Conservation (phyloP, 306 rosid species). For the Betula pendula region DNA sequence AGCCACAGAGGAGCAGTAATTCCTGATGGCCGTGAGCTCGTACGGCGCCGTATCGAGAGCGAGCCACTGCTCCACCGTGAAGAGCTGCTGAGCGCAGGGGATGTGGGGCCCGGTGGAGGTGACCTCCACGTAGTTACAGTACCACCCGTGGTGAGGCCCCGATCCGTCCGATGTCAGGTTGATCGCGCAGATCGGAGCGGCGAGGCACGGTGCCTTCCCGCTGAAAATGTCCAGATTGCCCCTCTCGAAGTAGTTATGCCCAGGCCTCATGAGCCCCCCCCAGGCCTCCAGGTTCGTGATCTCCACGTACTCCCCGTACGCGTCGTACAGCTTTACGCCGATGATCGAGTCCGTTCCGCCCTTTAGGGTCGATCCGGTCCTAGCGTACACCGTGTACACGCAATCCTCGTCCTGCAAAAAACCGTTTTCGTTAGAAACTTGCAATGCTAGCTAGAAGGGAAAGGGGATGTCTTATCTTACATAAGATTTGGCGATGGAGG, state of each 20-base stretch:
- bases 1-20: constrained; percentile 36
- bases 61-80: constrained; percentile 82
- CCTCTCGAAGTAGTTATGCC: constrained; percentile 75
- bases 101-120: constrained; percentile 62
- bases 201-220: constrained; percentile 66
- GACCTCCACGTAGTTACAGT: constrained; percentile 78
- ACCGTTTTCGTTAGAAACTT: neutral
- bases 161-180: constrained; percentile 82
- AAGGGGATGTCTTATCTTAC: constrained; percentile 24
- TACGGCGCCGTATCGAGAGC: constrained; percentile 70
- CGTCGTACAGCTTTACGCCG: constrained; percentile 49
- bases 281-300: constrained; percentile 54
- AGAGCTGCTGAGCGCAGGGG: constrained; percentile 42
- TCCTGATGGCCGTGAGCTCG: constrained; percentile 49
- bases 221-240: constrained; percentile 90
- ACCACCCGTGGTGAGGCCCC: constrained; percentile 85
- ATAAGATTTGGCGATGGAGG: constrained; percentile 31
- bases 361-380: constrained; percentile 73
- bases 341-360: constrained; percentile 76
- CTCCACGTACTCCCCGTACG: constrained; percentile 50
- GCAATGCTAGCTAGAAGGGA: neutral
- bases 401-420: constrained; percentile 65
- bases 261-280: constrained; percentile 79
- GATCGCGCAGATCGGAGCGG: constrained; percentile 61
- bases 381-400: constrained; percentile 57